These are phyloP conservation scores for Aspergillus cristatus DNA, from an alignment of 495 filamentous ascomycete genomes.

Conservation along the genomic window DNA sequence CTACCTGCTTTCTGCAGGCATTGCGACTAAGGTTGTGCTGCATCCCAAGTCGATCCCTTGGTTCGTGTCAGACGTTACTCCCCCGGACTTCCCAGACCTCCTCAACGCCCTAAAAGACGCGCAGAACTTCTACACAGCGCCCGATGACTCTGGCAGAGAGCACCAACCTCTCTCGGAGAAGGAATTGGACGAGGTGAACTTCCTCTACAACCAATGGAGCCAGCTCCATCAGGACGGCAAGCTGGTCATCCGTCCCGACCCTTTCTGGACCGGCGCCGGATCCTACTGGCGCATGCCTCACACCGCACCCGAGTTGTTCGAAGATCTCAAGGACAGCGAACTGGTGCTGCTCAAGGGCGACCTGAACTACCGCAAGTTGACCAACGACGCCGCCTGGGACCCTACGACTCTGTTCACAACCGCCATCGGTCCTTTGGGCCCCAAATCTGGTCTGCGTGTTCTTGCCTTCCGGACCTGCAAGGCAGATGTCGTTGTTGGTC, in stretches of 20 bases:
- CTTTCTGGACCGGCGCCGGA: constrained; percentile 81
- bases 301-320: constrained; percentile 53
- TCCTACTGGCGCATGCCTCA: constrained; percentile 80
- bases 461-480: constrained; percentile 90
- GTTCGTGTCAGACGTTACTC: constrained; percentile 94
- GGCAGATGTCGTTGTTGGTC: constrained; percentile 87
- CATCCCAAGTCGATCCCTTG: constrained; percentile 92
- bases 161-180: constrained; percentile 52
- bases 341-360: constrained; percentile 97
- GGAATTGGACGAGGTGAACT: constrained; percentile 57
- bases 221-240: constrained; percentile 70
- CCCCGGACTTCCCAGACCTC: constrained; percentile 71
- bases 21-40: constrained; percentile 81
- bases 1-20: constrained; percentile 68
- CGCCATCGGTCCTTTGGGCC: constrained; percentile 81
- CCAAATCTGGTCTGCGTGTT: constrained; percentile 67
- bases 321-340: constrained; percentile 75
- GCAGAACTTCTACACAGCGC: constrained; percentile 62
- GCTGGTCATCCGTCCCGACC: constrained; percentile 67
- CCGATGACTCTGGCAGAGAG: constrained; percentile 54
- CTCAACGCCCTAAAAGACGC: constrained; percentile 68
- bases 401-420: constrained; percentile 76
- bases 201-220: constrained; percentile 77
- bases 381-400: constrained; percentile 78
- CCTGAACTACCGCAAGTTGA: constrained; percentile 88